Base-by-base conservation (phyloP, 192 early-diverging fungal species). In the Backusella parvicylindrica region DNA sequence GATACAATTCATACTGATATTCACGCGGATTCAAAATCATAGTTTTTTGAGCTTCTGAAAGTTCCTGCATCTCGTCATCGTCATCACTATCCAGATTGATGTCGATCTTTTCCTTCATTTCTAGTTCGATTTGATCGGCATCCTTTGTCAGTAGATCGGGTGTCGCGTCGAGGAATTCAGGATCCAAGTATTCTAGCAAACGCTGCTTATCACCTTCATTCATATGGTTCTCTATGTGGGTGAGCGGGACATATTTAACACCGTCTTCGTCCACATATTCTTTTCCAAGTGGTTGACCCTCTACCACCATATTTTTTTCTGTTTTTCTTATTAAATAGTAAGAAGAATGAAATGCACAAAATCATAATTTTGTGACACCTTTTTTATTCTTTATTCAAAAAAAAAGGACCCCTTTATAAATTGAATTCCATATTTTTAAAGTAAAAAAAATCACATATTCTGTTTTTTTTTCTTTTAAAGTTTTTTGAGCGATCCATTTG, bases 1-100 rank as follows among this genome's bases (percentile, higher is more conserved):
- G 71, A 71, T 88, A 92, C 33, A 98, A 81, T 30, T 93, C 90
- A 32, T 88, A 66, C 80, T 98, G 97, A 77, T 98, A 98, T 30
- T 89, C 88, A 30, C 94, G 86, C 0, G 95, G 89, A 65, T 76
- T 64, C 35, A 86, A 60, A 8, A 78, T 66, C 21, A 75, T 49
- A 31, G 50, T 70, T 26, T n/a, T 33, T 53, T 37, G 21, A 23
- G 16, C 28, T 35, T 56, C 35, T 38, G 35, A 3, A 26, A 41
- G 33, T n/a, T 73, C 71, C 4, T 68, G 41, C 31, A 38, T 3
- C 15, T 73, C 53, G 40, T 66, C 65, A 7, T 70, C 31, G 0
- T 74, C 7, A n/a, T 81, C 79, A 6, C 68, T 21, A 12, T 66
- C 35, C 1, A 71, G 49, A 12, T 79, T 73, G 16, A 74, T 37